phyloP scores from a whole-genome alignment of 2,329 filamentous ascomycete genomes.

The Aspergillus aculeatus region DNA sequence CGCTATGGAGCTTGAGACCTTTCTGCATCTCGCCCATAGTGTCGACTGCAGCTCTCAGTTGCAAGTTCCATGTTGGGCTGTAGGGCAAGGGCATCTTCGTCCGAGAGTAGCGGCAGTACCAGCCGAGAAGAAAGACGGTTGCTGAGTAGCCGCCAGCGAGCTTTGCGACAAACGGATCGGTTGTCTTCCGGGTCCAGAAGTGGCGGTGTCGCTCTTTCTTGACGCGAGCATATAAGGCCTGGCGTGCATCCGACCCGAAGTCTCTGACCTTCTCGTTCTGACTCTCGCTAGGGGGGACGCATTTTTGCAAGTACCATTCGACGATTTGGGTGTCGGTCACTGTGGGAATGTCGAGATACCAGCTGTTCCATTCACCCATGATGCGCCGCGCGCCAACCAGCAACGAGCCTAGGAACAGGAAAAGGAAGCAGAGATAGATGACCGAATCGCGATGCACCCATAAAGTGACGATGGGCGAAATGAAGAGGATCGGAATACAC shows the following conservation, averaged over 20 bases:
- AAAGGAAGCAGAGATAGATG: slow-evolving; percentile 57
- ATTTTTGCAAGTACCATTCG: slow-evolving; percentile 40
- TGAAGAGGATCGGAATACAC: slow-evolving; percentile 55
- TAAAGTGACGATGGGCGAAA: slow-evolving; percentile 56
- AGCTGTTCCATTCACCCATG: slow-evolving; percentile 58
- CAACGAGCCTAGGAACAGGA: slow-evolving; percentile 51
- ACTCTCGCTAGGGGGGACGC: slow-evolving; percentile 28
- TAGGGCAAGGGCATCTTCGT: slow-evolving; percentile 50
- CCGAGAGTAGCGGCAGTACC: slow-evolving; percentile 47
- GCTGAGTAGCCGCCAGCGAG: slow-evolving; percentile 52
- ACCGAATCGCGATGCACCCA: slow-evolving; percentile 54
- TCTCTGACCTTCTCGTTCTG: slow-evolving; percentile 7
- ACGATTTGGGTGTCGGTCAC: slow-evolving; percentile 38
- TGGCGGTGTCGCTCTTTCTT: slow-evolving; percentile 42
- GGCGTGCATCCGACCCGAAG: slow-evolving; percentile 32
- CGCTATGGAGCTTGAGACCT: slow-evolving; percentile 56
- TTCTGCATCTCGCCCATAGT: slow-evolving; percentile 55
- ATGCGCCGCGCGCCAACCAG: slow-evolving; percentile 53
- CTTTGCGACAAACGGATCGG: slow-evolving; percentile 48
- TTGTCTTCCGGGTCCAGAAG: slow-evolving; percentile 44
- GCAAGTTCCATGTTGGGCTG: slow-evolving; percentile 57
- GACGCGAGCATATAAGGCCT: slow-evolving; percentile 46
- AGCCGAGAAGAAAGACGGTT: slow-evolving; percentile 54
- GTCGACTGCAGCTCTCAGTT: slow-evolving; percentile 54
- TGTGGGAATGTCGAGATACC: slow-evolving; percentile 45